A percentile compares a stretch with the other conserved stretches of the same genome.
Conservation (phyloP, 768 basidiomycete genomes). For the Hericium erinaceus region DNA sequence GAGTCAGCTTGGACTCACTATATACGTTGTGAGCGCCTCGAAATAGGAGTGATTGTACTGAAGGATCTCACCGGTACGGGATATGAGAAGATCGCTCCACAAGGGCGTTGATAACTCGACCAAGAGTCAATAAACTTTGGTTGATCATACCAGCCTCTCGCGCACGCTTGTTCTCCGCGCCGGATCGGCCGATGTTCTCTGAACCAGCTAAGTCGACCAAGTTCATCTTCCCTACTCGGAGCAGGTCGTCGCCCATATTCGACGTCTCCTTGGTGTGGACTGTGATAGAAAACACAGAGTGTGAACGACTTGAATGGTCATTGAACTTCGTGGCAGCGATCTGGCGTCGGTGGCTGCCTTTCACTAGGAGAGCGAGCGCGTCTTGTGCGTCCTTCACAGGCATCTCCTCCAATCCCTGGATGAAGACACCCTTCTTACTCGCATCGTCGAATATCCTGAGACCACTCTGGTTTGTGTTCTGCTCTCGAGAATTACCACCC, state of each 20-base stretch:
- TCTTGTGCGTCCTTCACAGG: conserved; percentile 75
- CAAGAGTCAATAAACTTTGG: conserved; percentile 92
- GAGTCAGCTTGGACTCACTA: conserved; percentile 95
- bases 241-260: conserved; percentile 71
- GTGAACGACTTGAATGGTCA: conserved; percentile 93
- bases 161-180: conserved; percentile 91
- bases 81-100: conserved; percentile 89
- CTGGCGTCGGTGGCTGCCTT: conserved; percentile 86
- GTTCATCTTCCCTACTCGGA: conserved; percentile 92
- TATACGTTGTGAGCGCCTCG: background rate
- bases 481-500: conserved; percentile 36
- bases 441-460: conserved; percentile 93
- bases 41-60: background rate
- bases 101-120: conserved; percentile 91
- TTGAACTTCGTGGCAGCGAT: conserved; percentile 97
- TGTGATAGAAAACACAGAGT: conserved; percentile 95
- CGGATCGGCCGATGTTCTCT: conserved; percentile 93
- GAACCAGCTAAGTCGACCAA: conserved; percentile 96
- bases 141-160: conserved; percentile 99
- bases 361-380: conserved; percentile 75
- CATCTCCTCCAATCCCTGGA: conserved; percentile 91
- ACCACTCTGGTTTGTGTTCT: conserved; percentile 33
- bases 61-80: conserved; percentile 69
- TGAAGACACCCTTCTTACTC: conserved; percentile 80
- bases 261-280: conserved; percentile 85